Evolutionary conservation across 148 eudicot genomes (phyloP), one percentile per base, ranked within the genome.

Genomic region (Persicaria tinctoria): DNA sequence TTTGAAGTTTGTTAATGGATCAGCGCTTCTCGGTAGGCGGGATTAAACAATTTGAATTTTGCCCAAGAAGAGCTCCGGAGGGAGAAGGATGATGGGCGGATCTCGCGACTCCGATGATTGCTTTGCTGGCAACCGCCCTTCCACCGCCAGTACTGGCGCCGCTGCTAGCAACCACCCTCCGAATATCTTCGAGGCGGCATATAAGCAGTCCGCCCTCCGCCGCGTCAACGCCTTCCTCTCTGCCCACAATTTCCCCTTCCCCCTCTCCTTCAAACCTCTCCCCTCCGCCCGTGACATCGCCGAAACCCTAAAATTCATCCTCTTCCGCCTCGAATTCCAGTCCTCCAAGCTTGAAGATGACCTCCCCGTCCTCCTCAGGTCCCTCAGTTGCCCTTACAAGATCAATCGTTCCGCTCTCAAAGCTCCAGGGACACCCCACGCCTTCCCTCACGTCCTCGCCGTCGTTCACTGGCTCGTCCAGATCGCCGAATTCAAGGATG

Each of bases 381-480:
- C 32, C 32, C 86, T 90, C 2, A 86, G 89, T 75, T 95, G 92
- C 55, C 98, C 99, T 4, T 60, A 83, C 5, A 92, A 89, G 68
- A 75, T 95, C 72, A 90, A 84, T 54, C 92, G 91, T 69, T 92
- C 97, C 1, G 92, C 96, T 0, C 84, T 95, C 5, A 81, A 81
- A 38, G 89, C 97, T 47, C 97, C 92, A 4, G 94, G 94, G 13
- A 89, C 97, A 1, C 97, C 97, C 17, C 97, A 92, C 44, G 82
- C 97, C 7, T 90, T 93, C 78, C 94, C 97, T 0, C 77, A 69
- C 50, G 55, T 92, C 17, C 84, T 92, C 10, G 89, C 88, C 0
- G 89, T 89, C 12, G 83, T 92, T 23, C 85, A 89, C 57, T 96
- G 97, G 97, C 85, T 92, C 49, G 96, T 90, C 8, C 97, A 92